Conservation (phyloP, 305 asterid species). For the Fraxinus velutina region DNA sequence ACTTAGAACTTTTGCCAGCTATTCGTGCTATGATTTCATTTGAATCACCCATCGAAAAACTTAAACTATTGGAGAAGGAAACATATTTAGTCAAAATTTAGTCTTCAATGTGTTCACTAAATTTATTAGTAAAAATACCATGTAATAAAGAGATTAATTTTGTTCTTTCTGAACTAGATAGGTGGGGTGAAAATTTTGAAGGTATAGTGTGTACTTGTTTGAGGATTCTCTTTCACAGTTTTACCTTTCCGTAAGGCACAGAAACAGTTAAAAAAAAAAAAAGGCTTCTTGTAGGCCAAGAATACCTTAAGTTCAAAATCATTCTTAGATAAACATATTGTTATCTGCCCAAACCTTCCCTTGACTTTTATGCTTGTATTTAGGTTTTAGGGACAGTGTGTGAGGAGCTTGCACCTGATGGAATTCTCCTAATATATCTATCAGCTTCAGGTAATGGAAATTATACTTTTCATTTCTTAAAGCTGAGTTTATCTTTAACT, state of each 20-base stretch:
- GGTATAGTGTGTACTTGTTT: neutral
- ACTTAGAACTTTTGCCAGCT: neutral
- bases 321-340: conserved; percentile 1
- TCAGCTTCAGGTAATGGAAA: conserved; percentile 65
- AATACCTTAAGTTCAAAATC: conserved; percentile 13
- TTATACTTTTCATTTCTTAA: conserved; percentile 23
- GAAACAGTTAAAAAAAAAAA: neutral
- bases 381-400: conserved; percentile 89
- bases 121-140: neutral
- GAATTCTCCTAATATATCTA: conserved; percentile 69
- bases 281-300: conserved; percentile 2
- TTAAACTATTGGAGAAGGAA: neutral
- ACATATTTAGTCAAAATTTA: neutral
- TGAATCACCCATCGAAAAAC: neutral
- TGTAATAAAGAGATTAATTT: neutral
- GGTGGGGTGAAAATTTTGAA: neutral
- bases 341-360: conserved; percentile 23
- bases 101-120: neutral
- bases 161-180: neutral
- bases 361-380: conserved; percentile 25
- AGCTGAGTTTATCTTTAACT: conserved; percentile 19
- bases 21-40: neutral
- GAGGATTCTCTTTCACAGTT: neutral
- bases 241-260: neutral
- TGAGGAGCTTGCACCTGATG: conserved; percentile 94